Percentiles rank a stretch among this genome's conserved stretches.
Evolutionary conservation across 2,329 filamentous ascomycete species (phyloP).

Genomic region (Fusarium penzigii): DNA sequence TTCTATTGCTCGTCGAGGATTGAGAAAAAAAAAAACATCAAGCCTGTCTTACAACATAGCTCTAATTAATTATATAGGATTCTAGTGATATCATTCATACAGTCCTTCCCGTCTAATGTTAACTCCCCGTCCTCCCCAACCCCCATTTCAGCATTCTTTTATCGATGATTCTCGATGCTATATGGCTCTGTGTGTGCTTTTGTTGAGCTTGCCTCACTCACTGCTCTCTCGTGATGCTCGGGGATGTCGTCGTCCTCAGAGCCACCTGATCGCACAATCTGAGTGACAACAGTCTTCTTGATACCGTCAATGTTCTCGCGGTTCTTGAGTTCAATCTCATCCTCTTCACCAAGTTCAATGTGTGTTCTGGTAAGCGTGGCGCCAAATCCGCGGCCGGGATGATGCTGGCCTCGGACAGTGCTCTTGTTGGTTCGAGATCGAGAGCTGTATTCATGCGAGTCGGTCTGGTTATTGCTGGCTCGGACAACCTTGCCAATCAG

Average conservation of each 20-base stretch:
- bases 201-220: slow-evolving; percentile 28
- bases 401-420: slow-evolving; percentile 10
- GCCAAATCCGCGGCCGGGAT: slow-evolving; percentile 14
- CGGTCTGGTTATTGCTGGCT: slow-evolving; percentile 12
- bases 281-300: slow-evolving; percentile 24
- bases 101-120: too few relatives aligned
- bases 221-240: slow-evolving; percentile 29
- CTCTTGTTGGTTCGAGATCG: slow-evolving; percentile 18
- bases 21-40: too few relatives aligned
- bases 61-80: neutral
- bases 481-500: slow-evolving; percentile 26
- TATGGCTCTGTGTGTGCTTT: slow-evolving; percentile 20
- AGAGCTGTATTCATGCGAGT: slow-evolving; percentile 21
- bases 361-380: slow-evolving; percentile 19
- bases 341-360: slow-evolving; percentile 30
- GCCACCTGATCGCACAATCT: slow-evolving; percentile 15
- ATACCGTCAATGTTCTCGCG: slow-evolving; percentile 24
- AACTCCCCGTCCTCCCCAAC: too few relatives aligned
- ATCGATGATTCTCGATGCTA: slow-evolving; percentile 22
- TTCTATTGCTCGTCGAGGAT: too few relatives aligned
- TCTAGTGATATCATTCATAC: neutral
- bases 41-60: too few relatives aligned
- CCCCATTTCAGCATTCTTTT: neutral
- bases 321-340: slow-evolving; percentile 28
- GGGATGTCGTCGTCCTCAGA: slow-evolving; percentile 20